Base-by-base conservation (phyloP, 2,329 filamentous ascomycete species). In the Microdochium trichocladiopsis region DNA sequence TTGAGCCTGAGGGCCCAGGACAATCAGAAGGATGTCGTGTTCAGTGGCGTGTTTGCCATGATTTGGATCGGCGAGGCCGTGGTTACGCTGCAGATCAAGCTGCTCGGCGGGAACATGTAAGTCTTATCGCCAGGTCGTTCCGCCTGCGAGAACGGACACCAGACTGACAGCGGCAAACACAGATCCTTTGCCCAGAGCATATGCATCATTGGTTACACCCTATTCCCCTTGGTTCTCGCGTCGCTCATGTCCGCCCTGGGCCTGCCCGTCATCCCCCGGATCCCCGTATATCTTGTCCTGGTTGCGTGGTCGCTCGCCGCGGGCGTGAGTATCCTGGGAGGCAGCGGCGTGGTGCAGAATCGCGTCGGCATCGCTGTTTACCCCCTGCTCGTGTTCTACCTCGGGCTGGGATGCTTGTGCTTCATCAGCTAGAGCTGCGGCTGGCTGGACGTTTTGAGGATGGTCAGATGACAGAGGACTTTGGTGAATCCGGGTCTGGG, bases 111-210 rank as follows among this genome's bases (percentile, higher is more conserved):
- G 47, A 96, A 94, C 74, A 96, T 99, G 93, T 97, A 76, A 72
- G 91, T 82, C 49, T 47, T 18, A 2, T 50, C 49, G 37, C 49
- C 33, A 43, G 50, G 8, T 23, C 25, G 8, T 31, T 31, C 8
- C 8, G 28, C 14, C 28, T 31, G 28, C 28, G 28, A 31, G 14
- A 14, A 31, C 14, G 28, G 28, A 14, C 14, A 31, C 28, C 14
- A n/a, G 28, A 31, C 28, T 31, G 8, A 8, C 28, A 14, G n/a
- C n/a, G 14, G 14, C 28, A 31, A 31, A 31, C 21, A 48, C 66
- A 97, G 93, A 63, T 96, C 94, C 18, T 99, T 99, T 69, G 94
- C 95, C 65, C 94, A 99, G 71, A 95, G 91, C 53, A 83, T 99
- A 60, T 97, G 92, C 70, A 95, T 99, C 62, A 99, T 99, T 66